Conservation (phyloP, 1,139 yeast genomes). For the Sugiyamaella sp. region DNA sequence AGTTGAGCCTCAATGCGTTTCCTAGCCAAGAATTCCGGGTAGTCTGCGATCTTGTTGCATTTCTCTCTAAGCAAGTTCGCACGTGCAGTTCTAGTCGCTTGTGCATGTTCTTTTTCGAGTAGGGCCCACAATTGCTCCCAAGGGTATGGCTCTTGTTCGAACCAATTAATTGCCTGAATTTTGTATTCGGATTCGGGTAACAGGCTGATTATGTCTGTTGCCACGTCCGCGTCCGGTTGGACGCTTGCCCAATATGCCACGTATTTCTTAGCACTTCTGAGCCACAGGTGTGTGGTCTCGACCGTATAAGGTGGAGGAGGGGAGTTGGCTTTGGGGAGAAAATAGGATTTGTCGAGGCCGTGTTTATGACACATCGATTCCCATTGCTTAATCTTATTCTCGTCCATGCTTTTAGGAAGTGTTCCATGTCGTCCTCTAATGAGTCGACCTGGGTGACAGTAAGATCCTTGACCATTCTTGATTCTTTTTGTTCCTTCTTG, state of each 20-base stretch:
- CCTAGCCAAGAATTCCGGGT: too few species aligned
- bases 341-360: background rate
- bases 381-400: background rate
- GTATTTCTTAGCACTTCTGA: background rate
- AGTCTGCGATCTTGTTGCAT: too few species aligned
- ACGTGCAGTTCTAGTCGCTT: too few species aligned
- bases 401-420: background rate
- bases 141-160: too few species aligned
- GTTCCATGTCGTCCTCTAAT: background rate
- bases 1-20: too few species aligned
- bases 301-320: background rate
- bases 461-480: background rate
- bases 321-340: background rate
- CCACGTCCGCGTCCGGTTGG: background rate
- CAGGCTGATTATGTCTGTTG: background rate
- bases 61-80: too few species aligned
- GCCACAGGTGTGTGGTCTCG: background rate
- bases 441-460: background rate
- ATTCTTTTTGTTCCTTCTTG: background rate
- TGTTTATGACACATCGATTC: background rate
- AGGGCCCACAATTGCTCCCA: too few species aligned
- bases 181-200: background rate
- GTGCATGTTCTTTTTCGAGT: too few species aligned
- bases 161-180: too few species aligned
- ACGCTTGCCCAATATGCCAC: background rate